Evolutionary conservation across 805 yeast species (phyloP), one percentile per base, ranked within the genome.

Genomic region (Metschnikowia borealis): DNA sequence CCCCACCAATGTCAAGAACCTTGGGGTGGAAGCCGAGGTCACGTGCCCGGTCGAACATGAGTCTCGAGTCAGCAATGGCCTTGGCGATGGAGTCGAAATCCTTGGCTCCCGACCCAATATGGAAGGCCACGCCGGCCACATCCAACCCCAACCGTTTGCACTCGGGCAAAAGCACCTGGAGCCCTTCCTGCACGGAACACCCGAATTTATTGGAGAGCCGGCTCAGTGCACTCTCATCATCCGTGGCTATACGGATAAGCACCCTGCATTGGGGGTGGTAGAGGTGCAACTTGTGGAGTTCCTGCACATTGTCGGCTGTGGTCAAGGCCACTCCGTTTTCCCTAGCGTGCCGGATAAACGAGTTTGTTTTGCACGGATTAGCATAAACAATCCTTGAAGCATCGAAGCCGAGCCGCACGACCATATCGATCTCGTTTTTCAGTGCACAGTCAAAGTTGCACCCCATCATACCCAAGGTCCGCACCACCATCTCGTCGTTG

Each of bases 391-490:
- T 86, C 55, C 87, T 75, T 11, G 74, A 65, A 7, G 95, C 80
- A 54, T 71, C 71, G 44, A 85, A 81, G 6, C 92, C 92, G 52
- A 84, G 62, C 17, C 68, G 62, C 54, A 89, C 71, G 46, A 89
- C 78, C 40, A 72, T 70, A 48, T 84, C 84, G 61, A 92, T 89
- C 70, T 92, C 99, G 55, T 78, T 78, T 62, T 85, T 82, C 20
- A 96, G 88, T 5, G 98, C 98, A 71, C 99, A 92, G 66, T 92
- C 99, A 63, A 92, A 92, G 51, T 85, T 85, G 47, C 83, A 78
- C 26, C 94, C 96, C 55, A 84, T 67, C 3, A 69, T 54, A 2
- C 81, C 82, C 57, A 92, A 75, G 29, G 77, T 66, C 44, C 70
- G 63, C 55, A 92, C 65, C 11, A 92, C 82, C 49, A 70, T 70